Base-by-base conservation (phyloP, 2,329 filamentous ascomycete genomes). In the Cladosporium sp. region DNA sequence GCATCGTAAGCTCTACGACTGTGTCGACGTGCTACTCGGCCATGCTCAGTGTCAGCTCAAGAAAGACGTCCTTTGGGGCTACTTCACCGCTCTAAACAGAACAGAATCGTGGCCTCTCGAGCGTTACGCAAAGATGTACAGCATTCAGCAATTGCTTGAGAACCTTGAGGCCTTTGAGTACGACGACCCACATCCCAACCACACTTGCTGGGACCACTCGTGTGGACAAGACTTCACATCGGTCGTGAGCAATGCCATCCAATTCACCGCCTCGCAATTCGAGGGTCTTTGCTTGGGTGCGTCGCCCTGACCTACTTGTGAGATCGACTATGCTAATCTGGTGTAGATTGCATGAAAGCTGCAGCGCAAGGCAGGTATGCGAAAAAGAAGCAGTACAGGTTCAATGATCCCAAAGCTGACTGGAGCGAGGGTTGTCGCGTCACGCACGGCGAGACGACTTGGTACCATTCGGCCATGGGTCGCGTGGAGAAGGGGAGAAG, bases 271-370 rank as follows among this genome's bases (percentile, higher is more conserved):
- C 7, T 22, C 32, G 9, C 59, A 62, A 51, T 72, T 72, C 49
- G 59, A 71, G 13, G 70, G 70, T 3, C 39, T 72, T 22, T 73
- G 70, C 35, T 51, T 72, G 4, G 60, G 60, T 60, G 40, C 34
- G 59, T 3, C 0, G 7, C 12, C 13, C 8, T 32, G 8, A 10
- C 8, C 2, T 32, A 10, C 28, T 32, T 45, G 6, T 5, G 42
- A 12, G 9, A 12, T 1, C 3, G 15, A 10, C 3, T 6, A 4
- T 45, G 15, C 24, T 45, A 17, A 45, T 9, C 1, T 5, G 9
- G 1, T 7, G 1, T 4, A 45, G 24, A 45, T 25, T 45, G 42
- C 24, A 45, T 45, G 42, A 17, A 12, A 28, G 42, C 42, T n/a
- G 42, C 42, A 19, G 42, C 42, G 12, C 13, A 45, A 4, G 42